Conservation (phyloP, 257 asterid species). For the Plectranthus barbatus region DNA sequence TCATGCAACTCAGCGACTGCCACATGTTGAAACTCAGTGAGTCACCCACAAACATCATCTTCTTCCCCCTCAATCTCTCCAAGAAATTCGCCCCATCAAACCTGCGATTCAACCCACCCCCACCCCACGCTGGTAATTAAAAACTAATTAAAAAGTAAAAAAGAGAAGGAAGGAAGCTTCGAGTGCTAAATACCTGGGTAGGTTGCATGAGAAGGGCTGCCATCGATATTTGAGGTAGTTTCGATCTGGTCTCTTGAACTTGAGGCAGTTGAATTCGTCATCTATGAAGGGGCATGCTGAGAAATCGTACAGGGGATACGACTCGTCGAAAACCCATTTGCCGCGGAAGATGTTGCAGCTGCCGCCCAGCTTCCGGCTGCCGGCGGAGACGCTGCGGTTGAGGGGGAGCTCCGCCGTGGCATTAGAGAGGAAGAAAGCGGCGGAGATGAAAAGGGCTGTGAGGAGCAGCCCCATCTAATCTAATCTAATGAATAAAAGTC, state of each 20-base stretch:
- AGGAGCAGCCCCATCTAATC: constrained; percentile 26
- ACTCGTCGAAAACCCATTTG: constrained; percentile 74
- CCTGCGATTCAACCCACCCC: constrained; percentile 26
- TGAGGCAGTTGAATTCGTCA: constrained; percentile 70
- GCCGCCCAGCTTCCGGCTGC: too few species aligned
- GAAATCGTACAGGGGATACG: constrained; percentile 87
- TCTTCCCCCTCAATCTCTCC: constrained; percentile 83
- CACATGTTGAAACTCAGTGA: constrained; percentile 83
- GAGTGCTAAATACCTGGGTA: constrained; percentile 51
- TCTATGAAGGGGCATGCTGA: constrained; percentile 80
- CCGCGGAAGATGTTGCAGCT: constrained; percentile 69
- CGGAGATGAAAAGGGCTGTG: constrained; percentile 28
- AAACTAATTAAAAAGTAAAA: too few species aligned
- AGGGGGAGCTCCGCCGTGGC: constrained; percentile 19
- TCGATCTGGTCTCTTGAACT: constrained; percentile 67
- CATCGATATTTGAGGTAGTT: constrained; percentile 74
- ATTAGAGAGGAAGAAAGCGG: constrained; percentile 18
- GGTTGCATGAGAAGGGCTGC: constrained; percentile 81
- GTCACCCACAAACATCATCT: constrained; percentile 31
- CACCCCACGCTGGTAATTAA: too few species aligned
- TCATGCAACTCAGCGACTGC: constrained; percentile 90
- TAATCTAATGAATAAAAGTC: constrained; percentile 12
- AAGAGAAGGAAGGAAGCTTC: too few species aligned
- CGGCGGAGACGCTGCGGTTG: constrained; percentile 22
- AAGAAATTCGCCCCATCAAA: constrained; percentile 69